Conservation (phyloP, 257 asterid species). For the Nicotiana noctiflora region DNA sequence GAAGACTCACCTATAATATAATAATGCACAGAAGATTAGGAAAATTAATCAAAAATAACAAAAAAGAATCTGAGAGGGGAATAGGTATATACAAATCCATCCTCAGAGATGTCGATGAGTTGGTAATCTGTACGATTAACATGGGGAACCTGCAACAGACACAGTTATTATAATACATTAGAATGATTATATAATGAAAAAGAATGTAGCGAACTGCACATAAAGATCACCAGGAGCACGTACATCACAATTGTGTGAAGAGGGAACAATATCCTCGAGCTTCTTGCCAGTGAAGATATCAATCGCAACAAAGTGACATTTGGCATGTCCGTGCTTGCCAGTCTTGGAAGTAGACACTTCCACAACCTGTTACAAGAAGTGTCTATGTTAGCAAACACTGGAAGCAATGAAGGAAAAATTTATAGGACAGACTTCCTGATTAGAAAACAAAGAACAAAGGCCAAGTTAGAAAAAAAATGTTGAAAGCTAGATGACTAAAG, state of each 20-base stretch:
- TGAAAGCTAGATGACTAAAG: background rate
- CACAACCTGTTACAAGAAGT: constrained; percentile 45
- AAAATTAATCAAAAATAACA: background rate
- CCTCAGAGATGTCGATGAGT: constrained; percentile 85
- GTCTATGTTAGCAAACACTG: background rate
- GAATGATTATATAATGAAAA: background rate
- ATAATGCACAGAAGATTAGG: background rate
- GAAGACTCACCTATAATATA: constrained; percentile 57
- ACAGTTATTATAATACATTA: background rate
- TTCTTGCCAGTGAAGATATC: constrained; percentile 81
- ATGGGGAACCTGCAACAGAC: constrained; percentile 61
- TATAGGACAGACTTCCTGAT: background rate
- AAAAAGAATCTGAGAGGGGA: background rate
- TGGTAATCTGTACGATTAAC: constrained; percentile 80
- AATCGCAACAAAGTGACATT: constrained; percentile 79
- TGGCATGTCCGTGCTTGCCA: constrained; percentile 90
- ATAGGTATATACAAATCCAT: constrained; percentile 57
- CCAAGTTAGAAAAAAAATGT: background rate
- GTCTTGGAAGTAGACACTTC: constrained; percentile 93
- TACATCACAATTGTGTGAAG: constrained; percentile 87
- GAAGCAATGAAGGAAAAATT: background rate
- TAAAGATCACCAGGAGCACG: background rate
- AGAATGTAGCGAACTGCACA: background rate
- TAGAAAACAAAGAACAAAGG: background rate
- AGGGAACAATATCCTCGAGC: constrained; percentile 88